Evolutionary conservation across 1,284 basidiomycete species (phyloP).

Genomic region (Moniliophthora roreri): DNA sequence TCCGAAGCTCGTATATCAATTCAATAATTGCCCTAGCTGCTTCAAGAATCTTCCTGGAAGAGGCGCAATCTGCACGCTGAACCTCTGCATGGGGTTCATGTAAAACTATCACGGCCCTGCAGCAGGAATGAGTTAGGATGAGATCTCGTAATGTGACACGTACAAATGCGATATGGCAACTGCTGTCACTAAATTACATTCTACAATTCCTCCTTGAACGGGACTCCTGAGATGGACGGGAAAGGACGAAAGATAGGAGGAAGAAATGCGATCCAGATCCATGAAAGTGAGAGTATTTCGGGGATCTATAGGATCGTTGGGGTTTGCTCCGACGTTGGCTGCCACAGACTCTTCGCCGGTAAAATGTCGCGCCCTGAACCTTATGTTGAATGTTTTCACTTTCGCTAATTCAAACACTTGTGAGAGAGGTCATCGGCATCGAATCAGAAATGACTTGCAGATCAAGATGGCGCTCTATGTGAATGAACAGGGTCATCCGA

Average conservation of each 20-base stretch:
- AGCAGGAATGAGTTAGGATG: conserved; percentile 7
- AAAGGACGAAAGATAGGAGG: conserved; percentile 58
- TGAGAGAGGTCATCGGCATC: not conserved
- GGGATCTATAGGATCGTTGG: conserved; percentile 47
- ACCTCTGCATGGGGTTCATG: conserved; percentile 74
- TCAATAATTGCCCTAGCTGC: conserved; percentile 67
- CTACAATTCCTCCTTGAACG: conserved; percentile 54
- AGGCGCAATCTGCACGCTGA: conserved; percentile 55
- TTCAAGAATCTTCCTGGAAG: conserved; percentile 62
- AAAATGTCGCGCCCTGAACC: conserved; percentile 60
- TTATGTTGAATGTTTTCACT: conserved; percentile 71
- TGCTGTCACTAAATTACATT: conserved; percentile 66
- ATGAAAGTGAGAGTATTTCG: conserved; percentile 62
- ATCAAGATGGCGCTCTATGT: conserved; percentile 62
- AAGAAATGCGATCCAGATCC: conserved; percentile 59
- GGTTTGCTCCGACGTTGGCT: conserved; percentile 16
- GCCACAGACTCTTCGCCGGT: conserved; percentile 49
- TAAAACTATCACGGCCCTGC: conserved; percentile 60
- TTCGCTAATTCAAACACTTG: conserved; percentile 34
- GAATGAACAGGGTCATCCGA: too few relatives aligned
- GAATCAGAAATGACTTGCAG: conserved; percentile 31
- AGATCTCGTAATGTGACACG: conserved; percentile 24
- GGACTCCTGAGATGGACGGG: conserved; percentile 57
- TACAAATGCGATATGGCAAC: conserved; percentile 65
- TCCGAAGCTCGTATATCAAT: conserved; percentile 62